Conservation (phyloP, 257 asterid species). For the Solanum rostratum region DNA sequence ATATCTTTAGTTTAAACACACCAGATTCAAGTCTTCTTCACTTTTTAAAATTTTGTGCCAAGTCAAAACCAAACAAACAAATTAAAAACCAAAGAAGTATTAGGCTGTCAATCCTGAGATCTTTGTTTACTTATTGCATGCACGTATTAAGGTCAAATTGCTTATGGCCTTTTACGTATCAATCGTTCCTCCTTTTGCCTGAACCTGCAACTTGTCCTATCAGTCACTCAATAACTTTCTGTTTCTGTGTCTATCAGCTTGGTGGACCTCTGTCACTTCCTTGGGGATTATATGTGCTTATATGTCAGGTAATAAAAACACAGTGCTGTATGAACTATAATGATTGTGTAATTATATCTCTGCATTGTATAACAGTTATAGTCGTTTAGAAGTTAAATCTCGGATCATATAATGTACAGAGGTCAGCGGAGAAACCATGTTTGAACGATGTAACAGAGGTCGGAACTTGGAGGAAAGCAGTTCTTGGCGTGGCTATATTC, state of each 20-base stretch:
- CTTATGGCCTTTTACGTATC: background rate
- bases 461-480: constrained; percentile 69
- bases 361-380: background rate
- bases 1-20: background rate
- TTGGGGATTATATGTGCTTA: constrained; percentile 93
- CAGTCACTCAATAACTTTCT: background rate
- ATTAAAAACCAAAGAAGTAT: background rate
- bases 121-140: background rate
- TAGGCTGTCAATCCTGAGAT: background rate
- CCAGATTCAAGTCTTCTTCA: background rate
- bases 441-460: constrained; percentile 90
- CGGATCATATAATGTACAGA: constrained; percentile 30
- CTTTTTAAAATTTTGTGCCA: background rate
- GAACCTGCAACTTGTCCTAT: background rate
- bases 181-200: background rate
- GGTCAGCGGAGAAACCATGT: constrained; percentile 89
- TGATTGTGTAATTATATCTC: background rate
- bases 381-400: background rate
- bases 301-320: constrained; percentile 65
- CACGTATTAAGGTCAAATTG: background rate
- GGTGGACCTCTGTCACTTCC: constrained; percentile 98
- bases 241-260: constrained; percentile 35
- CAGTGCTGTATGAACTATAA: background rate
- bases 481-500: constrained; percentile 29
- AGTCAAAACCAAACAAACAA: background rate